These are phyloP conservation scores for Filobasidium floriforme DNA, from an alignment of 768 basidiomycete genomes.

Conservation along the genomic window DNA sequence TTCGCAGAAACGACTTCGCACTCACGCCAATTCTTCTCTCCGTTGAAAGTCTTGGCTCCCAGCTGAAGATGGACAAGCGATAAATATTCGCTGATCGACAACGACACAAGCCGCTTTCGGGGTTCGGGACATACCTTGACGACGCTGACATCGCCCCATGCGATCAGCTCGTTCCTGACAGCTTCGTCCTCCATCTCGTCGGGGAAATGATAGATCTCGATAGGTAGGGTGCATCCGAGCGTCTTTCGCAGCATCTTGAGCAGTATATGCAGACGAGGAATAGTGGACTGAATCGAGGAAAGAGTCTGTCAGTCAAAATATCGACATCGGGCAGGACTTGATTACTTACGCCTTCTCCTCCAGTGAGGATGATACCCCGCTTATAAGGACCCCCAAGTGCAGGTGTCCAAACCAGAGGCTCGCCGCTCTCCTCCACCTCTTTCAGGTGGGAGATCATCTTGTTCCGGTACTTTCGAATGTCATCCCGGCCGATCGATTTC, in stretches of 20 bases:
- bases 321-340: neutral
- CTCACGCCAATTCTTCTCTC: conserved; percentile 40
- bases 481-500: conserved; percentile 28
- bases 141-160: conserved; percentile 1
- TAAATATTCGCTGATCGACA: neutral
- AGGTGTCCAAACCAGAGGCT: conserved; percentile 32
- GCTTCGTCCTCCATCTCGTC: conserved; percentile 42
- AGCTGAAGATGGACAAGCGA: neutral
- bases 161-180: conserved; percentile 15
- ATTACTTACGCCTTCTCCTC: conserved; percentile 34
- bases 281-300: conserved; percentile 36
- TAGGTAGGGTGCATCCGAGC: conserved; percentile 44
- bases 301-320: neutral
- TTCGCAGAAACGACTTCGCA: neutral
- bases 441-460: conserved; percentile 35
- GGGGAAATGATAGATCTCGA: conserved; percentile 48
- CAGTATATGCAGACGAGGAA: conserved; percentile 38
- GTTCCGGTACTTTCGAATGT: conserved; percentile 34
- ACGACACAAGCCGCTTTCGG: neutral
- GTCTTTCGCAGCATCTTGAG: conserved; percentile 45
- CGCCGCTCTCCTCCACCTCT: conserved; percentile 32
- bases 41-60: conserved; percentile 18
- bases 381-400: conserved; percentile 13
- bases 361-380: conserved; percentile 38
- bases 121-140: neutral